Percentiles rank a stretch among this genome's conserved stretches.
Conservation (phyloP, 257 asterid genomes). For the Verbascum thapsus region DNA sequence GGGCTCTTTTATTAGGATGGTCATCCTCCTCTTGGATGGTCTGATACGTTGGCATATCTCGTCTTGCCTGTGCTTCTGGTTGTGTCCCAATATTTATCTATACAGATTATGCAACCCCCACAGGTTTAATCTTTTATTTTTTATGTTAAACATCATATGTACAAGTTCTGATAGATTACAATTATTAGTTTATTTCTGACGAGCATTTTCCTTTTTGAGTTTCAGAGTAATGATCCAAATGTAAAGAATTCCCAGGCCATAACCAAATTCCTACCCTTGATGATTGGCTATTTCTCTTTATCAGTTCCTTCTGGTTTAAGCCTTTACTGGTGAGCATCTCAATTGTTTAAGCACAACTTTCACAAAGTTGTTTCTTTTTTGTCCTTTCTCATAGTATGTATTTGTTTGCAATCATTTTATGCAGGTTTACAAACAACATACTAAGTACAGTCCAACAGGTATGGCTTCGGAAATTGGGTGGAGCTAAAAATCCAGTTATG, state of each 20-base stretch:
- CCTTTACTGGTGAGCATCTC: constrained; percentile 76
- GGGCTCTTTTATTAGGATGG: constrained; percentile 66
- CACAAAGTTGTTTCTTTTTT: background rate
- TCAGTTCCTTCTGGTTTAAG: constrained; percentile 99
- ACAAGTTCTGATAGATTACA: background rate
- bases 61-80: constrained; percentile 87
- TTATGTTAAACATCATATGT: constrained; percentile 5
- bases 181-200: constrained; percentile 17
- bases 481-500: constrained; percentile 64
- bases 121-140: constrained; percentile 51
- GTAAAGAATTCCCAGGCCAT: constrained; percentile 82
- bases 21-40: constrained; percentile 98
- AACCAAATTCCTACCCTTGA: constrained; percentile 81
- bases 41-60: constrained; percentile 91
- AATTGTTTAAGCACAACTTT: no score
- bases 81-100: constrained; percentile 71
- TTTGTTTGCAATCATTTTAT: constrained; percentile 20
- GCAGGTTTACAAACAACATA: constrained; percentile 94
- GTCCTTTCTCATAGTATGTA: constrained; percentile 1
- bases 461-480: constrained; percentile 91
- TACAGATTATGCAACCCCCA: constrained; percentile 90
- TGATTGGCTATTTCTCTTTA: constrained; percentile 93
- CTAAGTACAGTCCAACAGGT: constrained; percentile 89
- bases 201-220: constrained; percentile 15
- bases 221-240: constrained; percentile 91